Percentiles rank a stretch among this genome's conserved stretches.
Conservation (phyloP, 2,329 filamentous ascomycete genomes). For the Diatrype stigma region DNA sequence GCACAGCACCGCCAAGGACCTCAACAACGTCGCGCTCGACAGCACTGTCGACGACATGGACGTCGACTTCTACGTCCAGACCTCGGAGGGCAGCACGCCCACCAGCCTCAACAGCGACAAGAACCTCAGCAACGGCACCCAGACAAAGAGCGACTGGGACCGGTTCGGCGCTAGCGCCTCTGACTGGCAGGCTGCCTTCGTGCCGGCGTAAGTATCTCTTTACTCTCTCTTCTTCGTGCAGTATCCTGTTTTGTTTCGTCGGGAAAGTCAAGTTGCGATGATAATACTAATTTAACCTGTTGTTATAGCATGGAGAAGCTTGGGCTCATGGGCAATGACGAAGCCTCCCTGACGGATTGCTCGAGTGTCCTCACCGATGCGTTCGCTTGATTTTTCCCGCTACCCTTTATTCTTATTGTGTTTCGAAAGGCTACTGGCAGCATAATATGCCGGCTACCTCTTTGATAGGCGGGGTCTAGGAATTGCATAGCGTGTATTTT, state of each 20-base stretch:
- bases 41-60: conserved; percentile 18
- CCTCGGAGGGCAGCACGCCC: conserved; percentile 15
- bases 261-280: too few species aligned
- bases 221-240: too few species aligned
- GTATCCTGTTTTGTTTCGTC: too few species aligned
- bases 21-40: conserved; percentile 19
- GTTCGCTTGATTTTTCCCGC: conserved; percentile 11
- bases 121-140: conserved; percentile 18
- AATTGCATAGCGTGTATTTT: too few species aligned
- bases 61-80: conserved; percentile 23
- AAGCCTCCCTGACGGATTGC: conserved; percentile 19
- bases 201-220: conserved; percentile 21
- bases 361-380: conserved; percentile 20
- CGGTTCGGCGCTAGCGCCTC: conserved; percentile 15
- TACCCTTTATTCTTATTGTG: neutral
- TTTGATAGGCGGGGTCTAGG: too few species aligned
- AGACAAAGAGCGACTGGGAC: conserved; percentile 19
- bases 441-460: too few species aligned
- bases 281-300: too few species aligned
- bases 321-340: conserved; percentile 20
- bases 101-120: conserved; percentile 21
- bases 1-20: conserved; percentile 22
- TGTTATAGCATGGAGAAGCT: conserved; percentile 24
- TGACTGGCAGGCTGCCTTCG: conserved; percentile 21
- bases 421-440: too few species aligned